Percentiles rank a stretch among this genome's conserved stretches.
These are phyloP conservation scores for Epichloe baconii DNA, from an alignment of 2,329 filamentous ascomycete species.

Conservation along the genomic window DNA sequence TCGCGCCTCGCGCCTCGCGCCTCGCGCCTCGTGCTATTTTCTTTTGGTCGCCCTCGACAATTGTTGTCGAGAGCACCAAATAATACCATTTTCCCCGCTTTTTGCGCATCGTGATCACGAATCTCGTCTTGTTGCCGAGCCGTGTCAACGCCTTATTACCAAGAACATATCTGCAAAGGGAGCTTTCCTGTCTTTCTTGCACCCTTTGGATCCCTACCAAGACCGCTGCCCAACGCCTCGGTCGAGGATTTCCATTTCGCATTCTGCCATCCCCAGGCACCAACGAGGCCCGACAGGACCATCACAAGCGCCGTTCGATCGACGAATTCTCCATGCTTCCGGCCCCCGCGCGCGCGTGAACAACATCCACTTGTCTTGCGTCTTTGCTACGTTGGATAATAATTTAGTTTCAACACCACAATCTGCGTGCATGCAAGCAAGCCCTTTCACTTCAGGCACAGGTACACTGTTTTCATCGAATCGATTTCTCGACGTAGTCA, in stretches of 20 bases:
- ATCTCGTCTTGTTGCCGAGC: background rate
- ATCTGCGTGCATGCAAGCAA: too few relatives aligned
- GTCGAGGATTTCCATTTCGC: background rate
- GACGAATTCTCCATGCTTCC: background rate
- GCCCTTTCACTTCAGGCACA: background rate
- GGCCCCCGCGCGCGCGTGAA: background rate
- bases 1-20: too few relatives aligned
- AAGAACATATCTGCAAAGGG: too few relatives aligned
- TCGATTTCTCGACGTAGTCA: background rate
- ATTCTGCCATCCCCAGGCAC: background rate
- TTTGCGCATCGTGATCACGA: background rate
- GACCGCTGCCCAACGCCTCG: too few relatives aligned
- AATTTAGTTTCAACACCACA: background rate
- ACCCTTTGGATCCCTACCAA: too few relatives aligned
- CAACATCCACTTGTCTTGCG: background rate
- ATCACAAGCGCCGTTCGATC: background rate
- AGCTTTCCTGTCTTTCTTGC: too few relatives aligned
- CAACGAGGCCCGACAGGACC: background rate
- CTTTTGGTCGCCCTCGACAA: background rate
- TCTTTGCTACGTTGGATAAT: background rate
- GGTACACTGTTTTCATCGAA: background rate
- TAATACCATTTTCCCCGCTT: background rate
- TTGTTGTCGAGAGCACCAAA: background rate
- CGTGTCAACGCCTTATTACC: background rate
- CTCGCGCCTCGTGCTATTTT: background rate